Conservation (phyloP, 139 green algal species). For the Pleodorina starrii region DNA sequence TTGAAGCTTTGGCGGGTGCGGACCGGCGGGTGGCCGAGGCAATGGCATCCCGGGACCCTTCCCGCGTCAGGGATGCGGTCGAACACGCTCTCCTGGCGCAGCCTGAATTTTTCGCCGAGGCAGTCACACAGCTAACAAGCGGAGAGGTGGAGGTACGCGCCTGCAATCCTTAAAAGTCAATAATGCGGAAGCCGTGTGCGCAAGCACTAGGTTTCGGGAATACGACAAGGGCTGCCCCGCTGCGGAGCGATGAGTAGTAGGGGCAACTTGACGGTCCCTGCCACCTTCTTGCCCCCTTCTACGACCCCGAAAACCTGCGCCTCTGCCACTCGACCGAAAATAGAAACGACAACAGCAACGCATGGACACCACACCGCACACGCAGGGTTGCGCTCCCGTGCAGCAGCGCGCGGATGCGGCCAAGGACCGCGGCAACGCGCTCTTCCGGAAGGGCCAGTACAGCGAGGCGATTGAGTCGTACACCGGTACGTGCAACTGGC, state of each 20-base stretch:
- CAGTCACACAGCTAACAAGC: slow-evolving; percentile 1
- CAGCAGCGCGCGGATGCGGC: not conserved
- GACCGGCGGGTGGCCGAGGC: not conserved
- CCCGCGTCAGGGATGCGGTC: not conserved
- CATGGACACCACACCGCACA: too few relatives aligned
- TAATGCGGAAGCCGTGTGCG: too few relatives aligned
- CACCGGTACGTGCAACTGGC: slow-evolving; percentile 39
- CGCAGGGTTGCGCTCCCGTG: slow-evolving; percentile 26
- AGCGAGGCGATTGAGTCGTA: not conserved
- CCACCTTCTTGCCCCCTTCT: too few relatives aligned
- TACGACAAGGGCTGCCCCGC: too few relatives aligned
- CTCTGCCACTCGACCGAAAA: too few relatives aligned
- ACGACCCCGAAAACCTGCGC: too few relatives aligned
- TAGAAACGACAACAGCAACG: too few relatives aligned
- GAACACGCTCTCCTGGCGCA: not conserved
- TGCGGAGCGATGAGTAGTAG: too few relatives aligned
- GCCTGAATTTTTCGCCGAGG: not conserved
- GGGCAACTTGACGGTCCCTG: too few relatives aligned
- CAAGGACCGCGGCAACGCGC: not conserved
- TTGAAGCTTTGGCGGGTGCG: not conserved
- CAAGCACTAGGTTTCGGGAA: too few relatives aligned
- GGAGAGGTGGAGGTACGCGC: slow-evolving; percentile 14
- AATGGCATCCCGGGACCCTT: not conserved
- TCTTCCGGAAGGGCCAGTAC: not conserved
- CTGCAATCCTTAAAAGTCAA: too few relatives aligned